Conservation (phyloP, 139 green algal genomes). For the Closterium sp. region DNA sequence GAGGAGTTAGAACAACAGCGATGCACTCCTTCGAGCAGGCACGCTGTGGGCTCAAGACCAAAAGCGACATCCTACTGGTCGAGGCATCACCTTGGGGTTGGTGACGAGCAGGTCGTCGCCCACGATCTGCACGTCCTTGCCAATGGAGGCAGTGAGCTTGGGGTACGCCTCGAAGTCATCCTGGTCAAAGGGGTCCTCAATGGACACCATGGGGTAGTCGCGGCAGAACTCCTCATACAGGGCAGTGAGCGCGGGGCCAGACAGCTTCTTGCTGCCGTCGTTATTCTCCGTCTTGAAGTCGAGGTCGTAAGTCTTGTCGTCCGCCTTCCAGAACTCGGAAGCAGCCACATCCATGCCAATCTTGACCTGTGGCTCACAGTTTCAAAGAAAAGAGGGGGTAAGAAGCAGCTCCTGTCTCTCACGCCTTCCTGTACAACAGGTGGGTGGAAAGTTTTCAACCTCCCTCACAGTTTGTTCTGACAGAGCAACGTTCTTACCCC, state of each 20-base stretch:
- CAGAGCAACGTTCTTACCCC: no score
- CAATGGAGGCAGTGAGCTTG: slow-evolving; percentile 71
- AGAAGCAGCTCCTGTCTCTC: neutral
- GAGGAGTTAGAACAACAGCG: neutral
- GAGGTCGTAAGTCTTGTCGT: slow-evolving; percentile 93
- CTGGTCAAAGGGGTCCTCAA: slow-evolving; percentile 99
- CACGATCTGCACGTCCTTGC: slow-evolving; percentile 78
- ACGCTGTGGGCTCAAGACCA: neutral
- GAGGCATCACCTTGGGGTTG: slow-evolving; percentile 71
- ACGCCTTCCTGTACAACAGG: no score
- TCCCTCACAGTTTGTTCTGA: no score
- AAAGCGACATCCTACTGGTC: neutral
- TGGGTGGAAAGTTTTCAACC: no score
- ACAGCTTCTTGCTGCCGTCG: slow-evolving; percentile 83
- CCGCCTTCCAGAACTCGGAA: slow-evolving; percentile 80
- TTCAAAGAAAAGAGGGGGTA: no score
- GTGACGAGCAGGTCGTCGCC: slow-evolving; percentile 98
- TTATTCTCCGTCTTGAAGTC: slow-evolving; percentile 93
- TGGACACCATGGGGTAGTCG: slow-evolving; percentile 93
- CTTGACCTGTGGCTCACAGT: slow-evolving; percentile 73
- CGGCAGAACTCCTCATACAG: slow-evolving; percentile 72
- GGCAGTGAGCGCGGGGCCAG: slow-evolving; percentile 77
- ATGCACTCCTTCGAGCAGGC: neutral
- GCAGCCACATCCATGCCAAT: slow-evolving; percentile 99
- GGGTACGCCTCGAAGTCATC: slow-evolving; percentile 90